Evolutionary conservation across 140 eudicot genomes (phyloP), one percentile per base, ranked within the genome.

Genomic region (Erigeron philadelphicus): DNA sequence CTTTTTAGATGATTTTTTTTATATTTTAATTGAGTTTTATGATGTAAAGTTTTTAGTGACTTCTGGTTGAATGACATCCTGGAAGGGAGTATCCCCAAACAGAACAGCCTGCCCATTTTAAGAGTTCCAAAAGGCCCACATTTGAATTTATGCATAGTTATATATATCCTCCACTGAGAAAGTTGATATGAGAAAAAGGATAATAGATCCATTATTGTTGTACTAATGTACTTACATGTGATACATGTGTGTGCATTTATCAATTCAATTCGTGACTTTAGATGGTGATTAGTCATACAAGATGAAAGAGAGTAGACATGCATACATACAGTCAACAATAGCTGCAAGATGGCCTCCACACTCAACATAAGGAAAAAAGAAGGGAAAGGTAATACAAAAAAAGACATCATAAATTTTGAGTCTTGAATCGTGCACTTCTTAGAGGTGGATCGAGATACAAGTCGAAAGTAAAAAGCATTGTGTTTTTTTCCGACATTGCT

Each of bases 181-280:
- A 52, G 64, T 59, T 61, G 67, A 59, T 61, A 43, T 61, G 38
- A 50, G 72, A 52, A 44, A 70, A 76, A 76, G 61, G 76, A 43
- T 45, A 61, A 25, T 11, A 23, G 71, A 68, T 76, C 56, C 66
- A 69, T 66, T 61, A 69, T 66, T 61, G 31, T 38, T 59, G 74
- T 75, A 58, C 66, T 69, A 52, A 70, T 59, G 74, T 75, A 58
- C 66, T 69, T 62, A 70, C 72, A 53, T 53, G 80, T 76, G 76
- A 70, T 70, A 43, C 76, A 76, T 70, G 72, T 61, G 67, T 40
- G 79, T 66, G 61, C 56, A 57, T 75, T 11, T 74, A 67, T 67
- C 35, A 50, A 23, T 76, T 76, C 25, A 50, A 61, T 76, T 13
- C 66, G 52, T 69, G 76, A 69, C 72, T 54, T 70, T 69, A 25